Evolutionary conservation across 2,329 filamentous ascomycete species (phyloP), one percentile per base, ranked within the genome.

Genomic region (Botrytis squamosa): DNA sequence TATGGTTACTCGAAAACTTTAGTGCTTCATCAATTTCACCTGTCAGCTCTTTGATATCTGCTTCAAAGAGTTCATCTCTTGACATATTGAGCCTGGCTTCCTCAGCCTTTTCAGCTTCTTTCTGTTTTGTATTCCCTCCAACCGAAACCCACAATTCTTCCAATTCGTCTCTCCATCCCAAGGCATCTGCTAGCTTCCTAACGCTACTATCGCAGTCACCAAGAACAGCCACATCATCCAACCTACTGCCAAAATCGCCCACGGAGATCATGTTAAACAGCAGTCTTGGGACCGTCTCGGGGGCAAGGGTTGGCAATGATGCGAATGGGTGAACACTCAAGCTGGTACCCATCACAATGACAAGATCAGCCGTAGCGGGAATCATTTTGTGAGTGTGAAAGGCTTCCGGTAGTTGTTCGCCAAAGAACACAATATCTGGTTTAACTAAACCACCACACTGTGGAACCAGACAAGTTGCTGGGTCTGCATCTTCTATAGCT

Each of bases 311-410:
- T 0, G 95, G 95, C 68, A 98, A 84, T 65, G 90, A 90, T 1
- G 95, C 94, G 81, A 99, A 99, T 0, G 96, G 96, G 76, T 95
- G 93, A 2, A 98, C 95, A 0, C 86, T 89, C 74, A 98, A 83
- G 79, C 94, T 97, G 0, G 95, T 98, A 2, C 96, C 96, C 85
- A 98, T 91, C 36, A 98, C 87, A 70, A 98, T 91, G 60, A 92
- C 88, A 3, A 98, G 83, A 80, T 97, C 94, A 0, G 93, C 92
- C 78, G 87, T 83, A 2, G 83, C 83, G 0, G 89, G 87, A 20
- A 91, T 82, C 59, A 84, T 80, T 42, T 85, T 84, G 74, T 88
- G 90, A 10, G 83, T 80, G 80, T 91, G 90, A 82, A 97, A 97
- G 0, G 83, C 83, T 10, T 84, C 81, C 0, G 91, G 91, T n/a